Conservation (phyloP, 805 yeast genomes). For the Wickerhamiella kurtzmanii region DNA sequence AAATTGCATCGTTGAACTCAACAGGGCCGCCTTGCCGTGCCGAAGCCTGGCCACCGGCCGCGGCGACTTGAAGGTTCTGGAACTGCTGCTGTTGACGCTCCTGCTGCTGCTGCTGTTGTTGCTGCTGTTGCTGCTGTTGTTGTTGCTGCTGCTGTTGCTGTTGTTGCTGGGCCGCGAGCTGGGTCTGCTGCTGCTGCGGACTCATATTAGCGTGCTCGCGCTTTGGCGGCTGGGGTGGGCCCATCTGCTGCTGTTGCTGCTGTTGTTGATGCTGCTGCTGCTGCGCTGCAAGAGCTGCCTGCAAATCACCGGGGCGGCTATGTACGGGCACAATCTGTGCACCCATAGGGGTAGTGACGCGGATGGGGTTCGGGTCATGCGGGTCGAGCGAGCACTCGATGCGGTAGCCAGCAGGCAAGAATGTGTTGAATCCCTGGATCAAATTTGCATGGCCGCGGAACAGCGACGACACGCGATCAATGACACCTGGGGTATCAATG, state of each 20-base stretch:
- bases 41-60: slow-evolving; percentile 23
- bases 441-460: slow-evolving; percentile 85
- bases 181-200: slow-evolving; percentile 6
- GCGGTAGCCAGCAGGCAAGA: slow-evolving; percentile 88
- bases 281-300: slow-evolving; percentile 9
- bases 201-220: slow-evolving; percentile 1
- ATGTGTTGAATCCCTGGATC: slow-evolving; percentile 95
- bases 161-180: neutral
- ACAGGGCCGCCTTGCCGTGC: slow-evolving; percentile 43
- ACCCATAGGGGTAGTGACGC: slow-evolving; percentile 93
- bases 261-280: slow-evolving; percentile 6
- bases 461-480: slow-evolving; percentile 80
- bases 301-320: slow-evolving; percentile 3
- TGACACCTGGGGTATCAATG: slow-evolving; percentile 97
- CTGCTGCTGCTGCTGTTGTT: slow-evolving; percentile 21
- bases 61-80: slow-evolving; percentile 18
- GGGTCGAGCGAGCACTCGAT: slow-evolving; percentile 87
- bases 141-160: slow-evolving; percentile 5
- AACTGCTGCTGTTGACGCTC: slow-evolving; percentile 16
- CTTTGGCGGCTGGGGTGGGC: slow-evolving; percentile 5
- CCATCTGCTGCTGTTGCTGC: slow-evolving; percentile 6
- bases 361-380: slow-evolving; percentile 77
- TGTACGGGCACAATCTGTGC: slow-evolving; percentile 27
- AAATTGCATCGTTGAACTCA: slow-evolving; percentile 93
- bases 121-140: slow-evolving; percentile 9